phyloP scores from a whole-genome alignment of 192 early-diverging fungal species.

The Neocallimastix lanati region DNA sequence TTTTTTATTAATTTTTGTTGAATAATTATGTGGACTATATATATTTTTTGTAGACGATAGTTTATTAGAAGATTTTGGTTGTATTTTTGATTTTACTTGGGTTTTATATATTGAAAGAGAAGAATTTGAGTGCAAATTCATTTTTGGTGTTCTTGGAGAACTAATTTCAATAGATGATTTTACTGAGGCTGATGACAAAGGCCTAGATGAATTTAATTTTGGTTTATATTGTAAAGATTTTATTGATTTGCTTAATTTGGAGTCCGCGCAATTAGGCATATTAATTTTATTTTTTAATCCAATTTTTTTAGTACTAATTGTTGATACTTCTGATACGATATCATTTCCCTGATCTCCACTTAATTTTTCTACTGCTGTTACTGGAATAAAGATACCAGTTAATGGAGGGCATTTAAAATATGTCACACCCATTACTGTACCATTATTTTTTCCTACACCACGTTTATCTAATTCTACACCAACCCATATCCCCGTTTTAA shows the following conservation, averaged over 20 bases:
- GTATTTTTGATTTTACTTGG: not conserved
- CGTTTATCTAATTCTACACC: conserved; percentile 55
- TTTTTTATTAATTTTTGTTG: not conserved
- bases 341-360: not conserved
- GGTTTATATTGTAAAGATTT: not conserved
- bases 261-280: not conserved
- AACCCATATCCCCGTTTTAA: conserved; percentile 61
- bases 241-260: not conserved
- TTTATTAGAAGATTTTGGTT: not conserved
- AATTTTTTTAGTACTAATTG: not conserved
- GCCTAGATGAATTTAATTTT: not conserved
- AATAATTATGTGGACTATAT: not conserved
- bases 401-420: conserved; percentile 55
- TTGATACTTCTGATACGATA: not conserved
- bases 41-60: not conserved
- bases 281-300: not conserved
- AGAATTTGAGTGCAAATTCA: not conserved
- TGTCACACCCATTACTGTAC: conserved; percentile 39
- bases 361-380: not conserved
- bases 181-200: not conserved
- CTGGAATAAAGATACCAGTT: conserved; percentile 48
- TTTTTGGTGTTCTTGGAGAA: not conserved
- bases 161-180: not conserved
- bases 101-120: not conserved
- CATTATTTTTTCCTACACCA: conserved; percentile 62